phyloP scores from a whole-genome alignment of 1,139 yeast species.

The Hansenula sp. region DNA sequence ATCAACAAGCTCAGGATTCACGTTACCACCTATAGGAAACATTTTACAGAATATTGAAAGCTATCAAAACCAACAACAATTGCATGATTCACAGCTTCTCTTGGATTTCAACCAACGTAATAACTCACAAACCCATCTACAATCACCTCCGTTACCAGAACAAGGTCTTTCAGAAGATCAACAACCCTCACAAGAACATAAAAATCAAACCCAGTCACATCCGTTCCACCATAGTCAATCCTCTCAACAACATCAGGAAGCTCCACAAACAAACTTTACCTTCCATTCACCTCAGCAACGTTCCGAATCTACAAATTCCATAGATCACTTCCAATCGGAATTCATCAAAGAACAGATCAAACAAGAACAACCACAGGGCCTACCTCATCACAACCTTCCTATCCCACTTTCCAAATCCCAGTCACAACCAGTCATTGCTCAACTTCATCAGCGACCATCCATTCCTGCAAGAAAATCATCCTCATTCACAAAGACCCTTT shows the following conservation, averaged over 20 bases:
- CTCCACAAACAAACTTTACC: background rate
- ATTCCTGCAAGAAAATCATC: background rate
- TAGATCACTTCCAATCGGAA: conserved; percentile 1
- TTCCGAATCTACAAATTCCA: background rate
- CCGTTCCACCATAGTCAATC: no score
- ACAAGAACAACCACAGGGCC: background rate
- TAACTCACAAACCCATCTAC: background rate
- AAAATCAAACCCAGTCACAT: no score
- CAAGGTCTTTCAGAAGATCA: background rate
- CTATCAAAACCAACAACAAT: conserved; percentile 23
- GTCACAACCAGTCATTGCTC: background rate
- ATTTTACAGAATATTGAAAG: conserved; percentile 21
- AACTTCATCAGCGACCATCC: background rate
- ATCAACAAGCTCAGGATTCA: conserved; percentile 1
- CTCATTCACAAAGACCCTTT: background rate
- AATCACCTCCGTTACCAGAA: background rate
- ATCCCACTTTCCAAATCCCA: background rate
- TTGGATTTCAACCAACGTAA: conserved; percentile 14
- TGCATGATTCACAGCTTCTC: conserved; percentile 22
- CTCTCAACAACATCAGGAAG: background rate
- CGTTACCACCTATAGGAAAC: conserved; percentile 22
- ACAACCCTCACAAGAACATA: background rate
- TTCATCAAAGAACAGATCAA: background rate
- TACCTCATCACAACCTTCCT: background rate
- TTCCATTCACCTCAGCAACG: background rate